Base-by-base conservation (phyloP, 192 early-diverging fungal species). In the Spinellus fusiger region DNA sequence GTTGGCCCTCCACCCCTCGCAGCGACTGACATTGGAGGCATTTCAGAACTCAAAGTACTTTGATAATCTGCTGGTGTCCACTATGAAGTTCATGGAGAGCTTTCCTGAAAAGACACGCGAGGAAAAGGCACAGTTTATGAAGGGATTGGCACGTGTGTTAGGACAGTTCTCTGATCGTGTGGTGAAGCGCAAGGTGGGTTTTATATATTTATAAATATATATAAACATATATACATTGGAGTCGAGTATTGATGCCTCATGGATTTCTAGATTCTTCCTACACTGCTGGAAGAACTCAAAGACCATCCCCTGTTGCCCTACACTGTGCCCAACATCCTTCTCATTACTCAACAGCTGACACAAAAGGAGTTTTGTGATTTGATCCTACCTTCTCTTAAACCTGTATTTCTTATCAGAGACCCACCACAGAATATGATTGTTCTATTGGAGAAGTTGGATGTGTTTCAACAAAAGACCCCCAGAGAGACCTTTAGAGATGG, bases 111-210 rank as follows among this genome's bases (percentile, higher is more conserved):
- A 93, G 68, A 76, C 88, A 0, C 66, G 74, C 46, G 88, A 90
- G 29, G 84, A 90, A 49, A 92, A 94, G 58, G 70, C 80, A 7
- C 82, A 84, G 26, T 94, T 94, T 51, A 79, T 94, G 80, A 86
- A 87, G 62, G 88, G 86, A 0, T 73, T 94, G 38, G 71, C 78
- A 6, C 75, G 82, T 9, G 80, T 92, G 27, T 68, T 94, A 31
- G 76, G 81, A 3, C 80, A 84, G 70, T 93, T 90, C 53, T 84
- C 91, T 0, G 78, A 81, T 6, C 73, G 89, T 6, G 80, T 90
- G 8, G 59, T 85, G 22, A 64, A 77, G n/a, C 73, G 88, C 61
- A 92, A 86, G 75, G 85, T 87, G 75, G 52, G 48, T 37, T 2
- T 18, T 12, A 29, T 25, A 40, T 4, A 33, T 9, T 15, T 3